Conservation (phyloP, 2,329 filamentous ascomycete genomes). For the Colletotrichum eleusines region DNA sequence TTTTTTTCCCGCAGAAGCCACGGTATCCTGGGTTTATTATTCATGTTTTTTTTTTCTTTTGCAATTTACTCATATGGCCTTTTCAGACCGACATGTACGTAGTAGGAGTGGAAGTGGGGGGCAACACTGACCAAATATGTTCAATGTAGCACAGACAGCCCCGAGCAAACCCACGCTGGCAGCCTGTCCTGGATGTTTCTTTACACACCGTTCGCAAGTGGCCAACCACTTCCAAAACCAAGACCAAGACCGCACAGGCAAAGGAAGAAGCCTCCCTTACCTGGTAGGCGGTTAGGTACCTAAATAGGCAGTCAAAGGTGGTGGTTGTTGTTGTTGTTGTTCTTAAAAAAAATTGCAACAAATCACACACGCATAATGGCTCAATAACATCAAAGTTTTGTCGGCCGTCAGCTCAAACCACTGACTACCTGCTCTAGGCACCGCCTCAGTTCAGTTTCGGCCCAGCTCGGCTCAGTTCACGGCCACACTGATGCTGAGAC, state of each 20-base stretch:
- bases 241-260: slow-evolving; percentile 2
- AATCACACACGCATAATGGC: background rate
- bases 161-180: background rate
- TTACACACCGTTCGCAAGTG: background rate
- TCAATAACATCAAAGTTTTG: background rate
- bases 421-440: background rate
- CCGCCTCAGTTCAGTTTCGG: background rate
- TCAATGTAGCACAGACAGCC: background rate
- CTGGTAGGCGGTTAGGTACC: no score
- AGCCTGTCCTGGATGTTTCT: background rate
- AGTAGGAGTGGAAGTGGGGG: background rate
- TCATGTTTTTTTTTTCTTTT: background rate
- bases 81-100: background rate
- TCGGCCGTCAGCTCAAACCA: background rate
- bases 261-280: background rate
- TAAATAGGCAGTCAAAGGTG: background rate
- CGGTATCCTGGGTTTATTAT: background rate
- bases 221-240: background rate
- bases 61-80: background rate
- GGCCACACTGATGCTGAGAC: slow-evolving; percentile 25
- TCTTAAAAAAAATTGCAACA: background rate
- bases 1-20: background rate
- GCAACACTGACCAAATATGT: background rate
- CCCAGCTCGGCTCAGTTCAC: slow-evolving; percentile 1
- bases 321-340: no score